Percentiles rank a stretch among this genome's conserved stretches.
These are phyloP conservation scores for Themeda triandra DNA, from an alignment of 176 grass and related monocot species.

Conservation along the genomic window DNA sequence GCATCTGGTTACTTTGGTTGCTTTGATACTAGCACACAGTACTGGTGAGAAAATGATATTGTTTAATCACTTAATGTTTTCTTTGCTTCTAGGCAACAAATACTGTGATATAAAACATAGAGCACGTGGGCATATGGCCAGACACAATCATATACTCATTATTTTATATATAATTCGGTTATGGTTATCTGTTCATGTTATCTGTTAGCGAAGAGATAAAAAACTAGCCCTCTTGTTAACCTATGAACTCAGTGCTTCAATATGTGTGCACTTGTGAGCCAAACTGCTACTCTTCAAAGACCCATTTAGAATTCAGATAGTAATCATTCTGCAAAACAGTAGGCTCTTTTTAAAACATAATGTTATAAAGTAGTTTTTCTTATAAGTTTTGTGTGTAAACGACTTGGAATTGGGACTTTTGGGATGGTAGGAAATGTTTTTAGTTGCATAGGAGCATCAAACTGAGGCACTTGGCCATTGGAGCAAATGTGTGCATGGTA, in stretches of 20 bases:
- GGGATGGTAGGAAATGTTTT: neutral
- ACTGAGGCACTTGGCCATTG: neutral
- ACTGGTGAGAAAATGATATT: neutral
- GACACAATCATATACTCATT: neutral
- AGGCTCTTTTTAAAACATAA: neutral
- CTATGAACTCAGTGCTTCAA: neutral
- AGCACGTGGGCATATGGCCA: neutral
- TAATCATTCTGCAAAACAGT: neutral
- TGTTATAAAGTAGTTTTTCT: neutral
- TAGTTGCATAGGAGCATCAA: constrained; percentile 19
- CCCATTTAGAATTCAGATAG: neutral
- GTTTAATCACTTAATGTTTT: neutral
- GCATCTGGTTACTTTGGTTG: neutral
- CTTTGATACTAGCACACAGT: neutral
- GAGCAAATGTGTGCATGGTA: neutral
- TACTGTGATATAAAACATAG: neutral
- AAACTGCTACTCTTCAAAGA: neutral
- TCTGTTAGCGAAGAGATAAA: neutral
- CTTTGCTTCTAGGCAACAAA: neutral
- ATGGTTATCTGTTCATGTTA: neutral
- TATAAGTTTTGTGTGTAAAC: neutral
- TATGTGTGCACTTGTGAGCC: neutral
- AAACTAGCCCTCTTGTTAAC: neutral
- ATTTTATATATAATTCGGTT: neutral
- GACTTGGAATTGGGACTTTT: neutral